Base-by-base conservation (phyloP, 352 stramenopile species). In the Globisporangium yorkense region DNA sequence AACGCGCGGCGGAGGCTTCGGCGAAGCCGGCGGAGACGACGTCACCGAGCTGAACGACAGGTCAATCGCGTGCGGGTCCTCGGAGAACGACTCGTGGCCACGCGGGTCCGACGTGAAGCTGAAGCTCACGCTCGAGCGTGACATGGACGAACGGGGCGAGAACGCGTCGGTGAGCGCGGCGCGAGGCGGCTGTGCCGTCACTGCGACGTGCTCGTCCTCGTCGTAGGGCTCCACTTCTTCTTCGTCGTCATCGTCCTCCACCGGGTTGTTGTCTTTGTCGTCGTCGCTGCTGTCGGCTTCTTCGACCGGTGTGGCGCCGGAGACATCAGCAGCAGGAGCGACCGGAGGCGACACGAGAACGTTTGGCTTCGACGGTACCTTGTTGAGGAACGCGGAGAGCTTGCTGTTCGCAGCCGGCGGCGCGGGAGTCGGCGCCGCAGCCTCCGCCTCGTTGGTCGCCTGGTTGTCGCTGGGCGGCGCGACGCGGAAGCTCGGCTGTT, bases 381-480 rank as follows among this genome's bases (percentile, higher is more conserved):
- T 84, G 61, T 69, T 87, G 9, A 91, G 66, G 55, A 91, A 91
- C 15, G 76, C 75, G 20, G 63, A 84, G 21, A 91, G 68, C 24
- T 73, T 67, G 59, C 62, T 87, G 54, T 8, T 59, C 15, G 40
- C 27, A 1, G 20, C 31, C 20, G 52, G 37, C 12, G 43, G 44
- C 7, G 51, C 9, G 12, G 51, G 18, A 1, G 24, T 37, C 27
- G 33, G 20, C 24, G 6, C 24, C 29, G 24, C 27, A 6, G 5
- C 47, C 8, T 24, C 39, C 1, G 46, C 44, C 5, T 58, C 37
- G 12, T 59, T 54, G 7, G 40, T 27, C 57, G 31, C 35, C 43
- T 59, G 59, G 51, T 59, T 59, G 44, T 35, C 31, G n/a, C 39
- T 65, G 2, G 31, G 43, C 50, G 51, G 24, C 40, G 51, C n/a